A percentile compares a stretch with the other conserved stretches of the same genome.
Conservation (phyloP, 148 eudicot genomes). For the Dysphania ambrosioides region DNA sequence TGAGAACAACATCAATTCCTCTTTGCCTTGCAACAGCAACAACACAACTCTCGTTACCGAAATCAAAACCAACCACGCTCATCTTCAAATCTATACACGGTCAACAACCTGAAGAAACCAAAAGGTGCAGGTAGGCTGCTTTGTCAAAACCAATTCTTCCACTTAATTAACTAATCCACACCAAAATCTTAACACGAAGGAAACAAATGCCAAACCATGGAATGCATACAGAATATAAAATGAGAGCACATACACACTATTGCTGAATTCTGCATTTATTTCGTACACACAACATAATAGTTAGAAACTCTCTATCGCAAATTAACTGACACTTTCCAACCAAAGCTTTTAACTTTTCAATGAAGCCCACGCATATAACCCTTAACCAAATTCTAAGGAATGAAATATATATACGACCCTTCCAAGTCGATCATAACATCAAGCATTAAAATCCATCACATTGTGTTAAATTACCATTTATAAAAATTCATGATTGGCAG, state of each 20-base stretch:
- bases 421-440: neutral
- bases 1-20: slow-evolving; percentile 91
- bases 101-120: neutral
- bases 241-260: neutral
- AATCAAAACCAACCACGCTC: slow-evolving; percentile 97
- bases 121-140: neutral
- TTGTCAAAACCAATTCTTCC: neutral
- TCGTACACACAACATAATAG: no score
- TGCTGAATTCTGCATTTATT: no score
- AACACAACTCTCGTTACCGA: slow-evolving; percentile 89
- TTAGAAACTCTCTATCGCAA: no score
- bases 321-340: no score
- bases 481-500: neutral
- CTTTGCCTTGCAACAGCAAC: slow-evolving; percentile 98
- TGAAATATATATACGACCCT: neutral
- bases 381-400: neutral
- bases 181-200: neutral
- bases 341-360: no score
- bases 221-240: neutral
- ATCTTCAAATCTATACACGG: slow-evolving; percentile 33
- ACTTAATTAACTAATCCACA: neutral
- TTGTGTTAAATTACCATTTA: neutral
- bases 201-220: neutral
- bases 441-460: neutral
- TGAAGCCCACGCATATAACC: no score